A percentile compares a stretch with the other conserved stretches of the same genome.
These are phyloP conservation scores for Candida caryicola DNA, from an alignment of 805 yeast genomes.

Conservation along the genomic window DNA sequence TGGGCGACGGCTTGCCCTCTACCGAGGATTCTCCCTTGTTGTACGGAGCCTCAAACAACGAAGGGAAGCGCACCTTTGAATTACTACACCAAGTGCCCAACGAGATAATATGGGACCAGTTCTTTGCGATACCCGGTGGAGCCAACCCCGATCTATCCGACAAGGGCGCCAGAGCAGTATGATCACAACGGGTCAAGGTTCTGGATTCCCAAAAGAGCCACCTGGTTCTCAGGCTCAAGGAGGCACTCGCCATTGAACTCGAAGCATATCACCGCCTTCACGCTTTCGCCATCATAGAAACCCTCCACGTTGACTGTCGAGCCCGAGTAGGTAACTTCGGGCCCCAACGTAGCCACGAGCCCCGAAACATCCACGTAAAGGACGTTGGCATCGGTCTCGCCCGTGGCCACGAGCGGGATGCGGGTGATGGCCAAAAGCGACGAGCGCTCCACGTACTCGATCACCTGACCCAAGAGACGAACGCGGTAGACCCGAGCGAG, in stretches of 20 bases:
- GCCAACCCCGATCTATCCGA: background rate
- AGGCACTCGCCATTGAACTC: slow-evolving; percentile 15
- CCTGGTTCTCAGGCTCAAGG: slow-evolving; percentile 6
- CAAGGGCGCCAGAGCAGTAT: no score
- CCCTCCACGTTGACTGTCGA: slow-evolving; percentile 29
- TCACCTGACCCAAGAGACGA: slow-evolving; percentile 9
- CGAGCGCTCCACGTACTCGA: slow-evolving; percentile 1
- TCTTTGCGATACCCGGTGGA: slow-evolving; percentile 33
- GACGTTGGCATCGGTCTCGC: slow-evolving; percentile 5
- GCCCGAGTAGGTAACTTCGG: slow-evolving; percentile 18
- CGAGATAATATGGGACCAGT: slow-evolving; percentile 69
- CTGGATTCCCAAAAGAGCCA: background rate
- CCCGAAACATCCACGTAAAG: slow-evolving; percentile 10
- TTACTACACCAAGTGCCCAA: slow-evolving; percentile 61
- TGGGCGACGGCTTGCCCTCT: slow-evolving; percentile 3
- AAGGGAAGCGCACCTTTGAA: slow-evolving; percentile 57
- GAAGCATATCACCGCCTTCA: slow-evolving; percentile 23
- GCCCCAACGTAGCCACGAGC: slow-evolving; percentile 9
- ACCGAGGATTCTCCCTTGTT: slow-evolving; percentile 15
- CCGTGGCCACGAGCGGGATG: slow-evolving; percentile 6
- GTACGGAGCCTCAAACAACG: slow-evolving; percentile 23
- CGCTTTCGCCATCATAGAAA: slow-evolving; percentile 25
- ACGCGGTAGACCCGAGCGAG: slow-evolving; percentile 1
- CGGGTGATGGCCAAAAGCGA: background rate
- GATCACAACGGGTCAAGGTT: background rate